A percentile compares a stretch with the other conserved stretches of the same genome.
Evolutionary conservation across 2,329 filamentous ascomycete genomes (phyloP).

Genomic region (Aspergillus pseudoglaucus): DNA sequence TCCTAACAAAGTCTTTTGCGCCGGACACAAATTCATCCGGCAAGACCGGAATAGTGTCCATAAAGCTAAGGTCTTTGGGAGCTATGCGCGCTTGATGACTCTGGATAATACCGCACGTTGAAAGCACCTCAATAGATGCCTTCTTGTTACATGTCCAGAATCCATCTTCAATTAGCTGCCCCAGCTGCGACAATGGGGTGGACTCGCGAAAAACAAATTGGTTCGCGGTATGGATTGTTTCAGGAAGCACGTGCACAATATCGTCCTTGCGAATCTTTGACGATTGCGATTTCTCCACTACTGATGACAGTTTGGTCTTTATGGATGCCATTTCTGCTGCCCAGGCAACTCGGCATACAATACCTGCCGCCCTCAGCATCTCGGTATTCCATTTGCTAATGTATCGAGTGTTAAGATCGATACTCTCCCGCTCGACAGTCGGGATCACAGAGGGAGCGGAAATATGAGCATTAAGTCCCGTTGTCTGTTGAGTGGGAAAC

Average conservation of each 20-base stretch:
- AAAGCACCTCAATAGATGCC: conserved; percentile 79
- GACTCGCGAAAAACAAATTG: conserved; percentile 87
- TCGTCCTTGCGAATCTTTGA: conserved; percentile 56
- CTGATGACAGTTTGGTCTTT: conserved; percentile 51
- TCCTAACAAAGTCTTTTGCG: conserved; percentile 66
- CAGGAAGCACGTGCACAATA: conserved; percentile 63
- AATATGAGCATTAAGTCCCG: conserved; percentile 85
- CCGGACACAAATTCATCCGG: conserved; percentile 66
- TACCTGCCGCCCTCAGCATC: conserved; percentile 82
- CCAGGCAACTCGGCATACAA: conserved; percentile 83
- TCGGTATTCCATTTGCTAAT: conserved; percentile 94
- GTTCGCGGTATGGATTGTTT: conserved; percentile 74
- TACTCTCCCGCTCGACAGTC: conserved; percentile 92
- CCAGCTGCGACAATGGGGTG: conserved; percentile 77
- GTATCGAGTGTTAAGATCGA: conserved; percentile 91
- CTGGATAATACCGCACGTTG: conserved; percentile 78
- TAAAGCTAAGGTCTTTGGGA: conserved; percentile 66
- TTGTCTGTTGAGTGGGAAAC: conserved; percentile 95
- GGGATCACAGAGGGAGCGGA: conserved; percentile 95
- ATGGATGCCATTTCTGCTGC: conserved; percentile 77
- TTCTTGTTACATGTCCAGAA: conserved; percentile 91
- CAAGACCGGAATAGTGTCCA: conserved; percentile 81
- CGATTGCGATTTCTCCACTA: conserved; percentile 24
- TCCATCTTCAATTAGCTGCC: conserved; percentile 82
- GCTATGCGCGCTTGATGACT: conserved; percentile 74